Base-by-base conservation (phyloP, 768 basidiomycete genomes). In the Phaeotremella skinneri region DNA sequence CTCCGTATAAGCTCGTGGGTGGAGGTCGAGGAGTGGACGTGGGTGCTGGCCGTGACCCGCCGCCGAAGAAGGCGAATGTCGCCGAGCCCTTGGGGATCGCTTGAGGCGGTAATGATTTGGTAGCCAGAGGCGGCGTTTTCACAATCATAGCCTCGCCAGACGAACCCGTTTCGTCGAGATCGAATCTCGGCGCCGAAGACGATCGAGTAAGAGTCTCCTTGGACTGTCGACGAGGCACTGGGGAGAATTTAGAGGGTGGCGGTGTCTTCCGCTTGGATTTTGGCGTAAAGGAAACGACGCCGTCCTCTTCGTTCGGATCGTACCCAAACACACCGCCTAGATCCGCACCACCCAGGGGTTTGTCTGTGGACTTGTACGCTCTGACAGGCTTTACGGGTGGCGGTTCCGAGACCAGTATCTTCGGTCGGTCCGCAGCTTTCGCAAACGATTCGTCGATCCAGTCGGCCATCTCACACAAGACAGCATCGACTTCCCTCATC, bases 401-500 rank as follows among this genome's bases (percentile, higher is more conserved):
- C 13, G 58, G 56, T 14, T 61, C 23, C 14, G 58, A 67, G 58
- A 27, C 68, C 63, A 43, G 67, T 56, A 53, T 63, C 32, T 49
- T n/a, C 37, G 63, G 32, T 55, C 61, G 37, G 26, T 56, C 63
- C 3, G 55, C 45, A 34, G 49, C 69, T 53, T 64, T 70, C 57
- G 55, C 75, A 73, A 97, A 98, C 39, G 86, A 83, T 56, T 85
- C 85, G 65, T 85, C 83, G 56, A 97, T 96, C 92, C 93, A 97
- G 58, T 89, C 89, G 9, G 87, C 93, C 60, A 92, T 81, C 62
- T 90, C 88, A 61, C 85, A 82, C 63, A 93, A 86, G 21, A 87
- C 88, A 67, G 82, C 83, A 70, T 82, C 84, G 16, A 89, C 90
- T 68, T 93, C 91, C 3, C 65, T 67, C 85, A 99, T 89, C 67